These are phyloP conservation scores for Bretschneidera sinensis DNA, from an alignment of 345 rosid genomes.

Conservation along the genomic window DNA sequence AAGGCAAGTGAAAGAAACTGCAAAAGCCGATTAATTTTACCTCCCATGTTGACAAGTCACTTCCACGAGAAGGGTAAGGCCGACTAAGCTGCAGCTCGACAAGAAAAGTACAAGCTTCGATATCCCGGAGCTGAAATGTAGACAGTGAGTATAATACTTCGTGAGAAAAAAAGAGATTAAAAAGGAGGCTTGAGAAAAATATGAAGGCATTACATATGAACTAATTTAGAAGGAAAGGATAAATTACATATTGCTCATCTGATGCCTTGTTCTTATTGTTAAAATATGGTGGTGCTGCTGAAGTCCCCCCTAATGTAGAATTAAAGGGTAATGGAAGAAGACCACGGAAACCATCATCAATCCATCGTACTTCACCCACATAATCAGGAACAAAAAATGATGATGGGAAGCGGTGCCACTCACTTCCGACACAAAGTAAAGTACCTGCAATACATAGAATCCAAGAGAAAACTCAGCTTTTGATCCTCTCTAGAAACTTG, in stretches of 20 bases:
- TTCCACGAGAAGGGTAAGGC: constrained; percentile 67
- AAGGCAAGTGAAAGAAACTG: not conserved
- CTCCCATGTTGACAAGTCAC: constrained; percentile 90
- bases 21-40: constrained; percentile 20
- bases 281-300: constrained; percentile 83
- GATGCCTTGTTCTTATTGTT: constrained; percentile 90
- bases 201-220: too few relatives aligned
- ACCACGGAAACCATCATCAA: constrained; percentile 92
- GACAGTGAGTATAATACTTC: not conserved
- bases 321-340: constrained; percentile 93
- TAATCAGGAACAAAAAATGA: constrained; percentile 81
- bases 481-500: too few relatives aligned
- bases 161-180: not conserved
- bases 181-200: not conserved
- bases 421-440: constrained; percentile 91
- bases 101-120: constrained; percentile 69
- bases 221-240: too few relatives aligned
- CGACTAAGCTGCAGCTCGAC: constrained; percentile 86
- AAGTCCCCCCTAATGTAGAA: constrained; percentile 79
- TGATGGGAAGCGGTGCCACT: constrained; percentile 97
- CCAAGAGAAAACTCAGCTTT: not conserved
- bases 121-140: constrained; percentile 54
- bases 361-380: constrained; percentile 74
- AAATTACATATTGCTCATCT: constrained; percentile 66
- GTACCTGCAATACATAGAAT: constrained; percentile 47